Evolutionary conservation across 768 basidiomycete genomes (phyloP), one percentile per base, ranked within the genome.

Genomic region (Lanmaoa rubissima): DNA sequence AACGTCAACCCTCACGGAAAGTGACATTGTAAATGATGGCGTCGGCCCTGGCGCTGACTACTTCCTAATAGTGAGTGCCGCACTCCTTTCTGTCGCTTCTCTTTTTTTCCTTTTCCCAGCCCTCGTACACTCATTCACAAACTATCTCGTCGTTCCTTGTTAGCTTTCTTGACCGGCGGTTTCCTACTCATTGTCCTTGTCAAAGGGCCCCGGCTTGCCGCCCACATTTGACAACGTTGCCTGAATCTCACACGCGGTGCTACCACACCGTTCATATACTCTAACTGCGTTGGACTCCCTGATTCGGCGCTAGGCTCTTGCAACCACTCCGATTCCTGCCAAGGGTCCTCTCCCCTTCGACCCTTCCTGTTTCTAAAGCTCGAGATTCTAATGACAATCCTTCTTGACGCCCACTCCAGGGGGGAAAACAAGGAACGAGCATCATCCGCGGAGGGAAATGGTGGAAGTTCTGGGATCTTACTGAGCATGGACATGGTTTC

Each of bases 401-500:
- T 47, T 41, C 40, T 47, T 47, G 49, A 43, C 53, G n/a, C 50
- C 40, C 54, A 28, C 35, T 28, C 56, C 42, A 54, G 43, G 44
- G 55, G 51, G 35, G 35, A 58, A 45, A 51, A 36, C 58, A 44
- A 55, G 59, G 41, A 61, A 51, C 58, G 62, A 4, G 48, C 58
- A 40, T 38, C 49, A 6, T 26, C 50, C 32, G 73, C 77, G 52
- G 74, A 75, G 58, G 83, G 83, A 19, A 38, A 62, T 48, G 84
- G 83, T 0, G 82, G 78, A 17, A 50, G 68, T 3, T 78, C 72
- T 28, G 89, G 89, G 5, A 73, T 86, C 28, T 78, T 90, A 13
- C 62, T 91, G 19, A 79, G 77, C 21, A 65, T 90, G 59, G 70
- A 83, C 52, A 71, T 85, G 68, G 74, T 83, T n/a, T 79, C 78